Conservation (phyloP, 345 rosid species). For the Lumnitzera littorea region DNA sequence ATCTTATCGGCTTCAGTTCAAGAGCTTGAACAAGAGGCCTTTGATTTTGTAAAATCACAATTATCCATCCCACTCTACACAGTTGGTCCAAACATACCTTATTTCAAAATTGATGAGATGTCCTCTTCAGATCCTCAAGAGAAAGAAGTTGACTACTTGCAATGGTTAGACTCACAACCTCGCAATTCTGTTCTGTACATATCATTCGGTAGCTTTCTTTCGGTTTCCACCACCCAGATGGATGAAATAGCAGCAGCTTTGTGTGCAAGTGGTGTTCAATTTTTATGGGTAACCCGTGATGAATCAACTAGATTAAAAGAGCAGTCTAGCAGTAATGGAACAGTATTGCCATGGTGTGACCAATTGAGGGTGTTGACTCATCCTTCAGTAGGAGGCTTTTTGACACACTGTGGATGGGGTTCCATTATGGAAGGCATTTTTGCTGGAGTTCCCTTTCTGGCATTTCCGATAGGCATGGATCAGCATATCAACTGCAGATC, state of each 20-base stretch:
- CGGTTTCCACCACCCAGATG: slow-evolving; percentile 24
- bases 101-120: slow-evolving; percentile 8
- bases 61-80: slow-evolving; percentile 16
- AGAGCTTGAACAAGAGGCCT: slow-evolving; percentile 2
- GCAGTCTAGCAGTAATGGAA: slow-evolving; percentile 9
- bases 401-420: slow-evolving; percentile 33
- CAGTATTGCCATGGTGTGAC: slow-evolving; percentile 50
- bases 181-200: slow-evolving; percentile 26
- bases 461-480: slow-evolving; percentile 18
- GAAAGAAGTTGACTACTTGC: neutral
- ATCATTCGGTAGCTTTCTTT: slow-evolving; percentile 35
- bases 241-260: slow-evolving; percentile 30
- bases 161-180: slow-evolving; percentile 35
- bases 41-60: slow-evolving; percentile 8
- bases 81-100: slow-evolving; percentile 41
- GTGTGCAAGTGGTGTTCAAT: slow-evolving; percentile 19
- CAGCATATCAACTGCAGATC: slow-evolving; percentile 17
- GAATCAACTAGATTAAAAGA: slow-evolving; percentile 5
- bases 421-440: slow-evolving; percentile 21
- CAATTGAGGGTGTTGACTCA: slow-evolving; percentile 33
- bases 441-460: slow-evolving; percentile 19
- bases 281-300: slow-evolving; percentile 28
- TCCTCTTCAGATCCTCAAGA: neutral
- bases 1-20: slow-evolving; percentile 2
- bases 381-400: slow-evolving; percentile 23